phyloP scores from a whole-genome alignment of 148 eudicot genomes.

The Vaccinium darrowii region DNA sequence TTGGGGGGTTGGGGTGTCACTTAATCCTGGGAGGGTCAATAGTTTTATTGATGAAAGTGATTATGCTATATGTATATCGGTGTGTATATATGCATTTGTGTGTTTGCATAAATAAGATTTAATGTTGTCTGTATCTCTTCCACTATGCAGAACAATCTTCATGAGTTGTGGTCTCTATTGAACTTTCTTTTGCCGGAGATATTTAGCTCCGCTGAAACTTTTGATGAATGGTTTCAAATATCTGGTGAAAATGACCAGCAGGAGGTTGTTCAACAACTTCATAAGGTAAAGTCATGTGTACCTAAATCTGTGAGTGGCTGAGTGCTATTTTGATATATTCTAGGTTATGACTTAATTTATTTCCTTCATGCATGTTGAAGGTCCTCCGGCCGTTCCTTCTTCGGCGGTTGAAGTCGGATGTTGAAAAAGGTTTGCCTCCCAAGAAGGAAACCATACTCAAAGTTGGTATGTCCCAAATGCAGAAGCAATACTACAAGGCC shows the following conservation, averaged over 20 bases:
- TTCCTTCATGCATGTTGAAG: conserved; percentile 27
- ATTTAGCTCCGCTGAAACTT: conserved; percentile 95
- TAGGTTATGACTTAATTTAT: neutral
- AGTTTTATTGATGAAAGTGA: neutral
- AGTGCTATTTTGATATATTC: neutral
- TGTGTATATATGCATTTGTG: neutral
- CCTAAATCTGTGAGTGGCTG: neutral
- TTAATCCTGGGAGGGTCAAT: neutral
- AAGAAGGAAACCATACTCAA: conserved; percentile 97
- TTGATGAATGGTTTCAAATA: conserved; percentile 98
- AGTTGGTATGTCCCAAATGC: conserved; percentile 99
- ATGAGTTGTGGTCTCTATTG: conserved; percentile 94
- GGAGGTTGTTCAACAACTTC: conserved; percentile 97
- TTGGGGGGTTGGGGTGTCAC: too few species aligned
- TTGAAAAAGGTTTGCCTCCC: conserved; percentile 97
- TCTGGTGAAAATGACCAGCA: conserved; percentile 98
- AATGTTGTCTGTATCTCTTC: conserved; percentile 13
- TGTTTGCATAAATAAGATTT: neutral
- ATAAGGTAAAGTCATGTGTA: conserved; percentile 51
- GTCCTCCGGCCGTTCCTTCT: conserved; percentile 96
- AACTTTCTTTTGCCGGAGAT: conserved; percentile 97
- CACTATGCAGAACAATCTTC: conserved; percentile 88
- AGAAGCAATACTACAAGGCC: conserved; percentile 88
- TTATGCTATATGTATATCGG: neutral
- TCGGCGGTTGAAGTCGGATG: conserved; percentile 96